Evolutionary conservation across 805 yeast genomes (phyloP), one percentile per base, ranked within the genome.

Genomic region (Wickerhamiella siamensis): DNA sequence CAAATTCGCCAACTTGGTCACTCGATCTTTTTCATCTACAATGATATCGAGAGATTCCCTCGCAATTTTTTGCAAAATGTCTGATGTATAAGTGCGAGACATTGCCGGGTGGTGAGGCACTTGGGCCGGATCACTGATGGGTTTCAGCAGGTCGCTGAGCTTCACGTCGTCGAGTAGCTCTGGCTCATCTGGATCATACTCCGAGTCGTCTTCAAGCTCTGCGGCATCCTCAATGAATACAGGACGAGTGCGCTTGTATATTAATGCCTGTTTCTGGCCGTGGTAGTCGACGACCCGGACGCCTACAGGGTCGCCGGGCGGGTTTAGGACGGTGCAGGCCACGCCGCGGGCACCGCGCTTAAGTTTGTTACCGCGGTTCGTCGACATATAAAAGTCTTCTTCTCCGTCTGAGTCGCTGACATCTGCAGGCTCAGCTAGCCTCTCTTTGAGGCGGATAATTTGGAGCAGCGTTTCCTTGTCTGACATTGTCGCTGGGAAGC

Each of bases 121-220:
- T 51, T 91, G 95, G 2, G 82, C 68, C 0, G 95, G 91, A 43
- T 82, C 81, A 6, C 74, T 67, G 12, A 91, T 73, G 0, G 97
- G 95, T 4, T 79, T 74, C 45, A 91, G 62, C 16, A 86, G 65
- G 35, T 76, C 61, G 22, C 70, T 72, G 2, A 79, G 56, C 50
- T 75, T 70, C 1, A 77, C 66, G 3, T 69, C 64, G 5, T 59
- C 57, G 49, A 76, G 67, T 14, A 75, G 63, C 43, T 68, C 67
- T 21, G 62, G 63, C 4, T 63, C 69, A 8, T 53, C 59, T n/a
- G 22, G 39, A 24, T 33, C 37, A 27, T 42, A 46, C n/a, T 47
- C 55, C 16, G 53, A 59, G 4, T 48, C 59, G 4, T 52, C 60
- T 3, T 53, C 56, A 20, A 45, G 17, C 16, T 41, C 50, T n/a